Conservation (phyloP, 768 basidiomycete species). For the Coprinellus micaceus region DNA sequence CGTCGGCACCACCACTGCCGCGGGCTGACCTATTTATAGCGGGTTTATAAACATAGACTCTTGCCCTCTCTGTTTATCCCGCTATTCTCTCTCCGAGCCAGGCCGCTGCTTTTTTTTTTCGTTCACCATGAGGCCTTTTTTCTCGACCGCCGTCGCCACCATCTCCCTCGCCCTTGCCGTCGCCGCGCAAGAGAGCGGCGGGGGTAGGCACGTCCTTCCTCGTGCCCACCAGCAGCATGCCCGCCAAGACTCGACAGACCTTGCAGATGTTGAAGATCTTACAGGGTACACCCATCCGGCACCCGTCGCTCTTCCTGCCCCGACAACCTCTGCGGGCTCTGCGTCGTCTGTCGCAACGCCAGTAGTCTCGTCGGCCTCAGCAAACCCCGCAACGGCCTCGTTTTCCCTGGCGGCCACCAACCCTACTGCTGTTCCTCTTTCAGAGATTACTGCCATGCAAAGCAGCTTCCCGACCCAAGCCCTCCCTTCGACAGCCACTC, state of each 20-base stretch:
- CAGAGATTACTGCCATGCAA: conserved; percentile 43
- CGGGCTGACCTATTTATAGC: neutral
- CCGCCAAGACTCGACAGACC: conserved; percentile 1
- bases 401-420: conserved; percentile 49
- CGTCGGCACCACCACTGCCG: too few relatives aligned
- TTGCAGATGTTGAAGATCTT: too few relatives aligned
- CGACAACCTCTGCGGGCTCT: conserved; percentile 1
- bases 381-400: conserved; percentile 32
- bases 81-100: neutral
- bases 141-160: neutral
- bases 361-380: neutral
- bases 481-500: conserved; percentile 42
- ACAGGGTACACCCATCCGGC: conserved; percentile 4
- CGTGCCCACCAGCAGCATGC: neutral
- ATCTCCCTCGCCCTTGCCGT: neutral
- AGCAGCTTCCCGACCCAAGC: conserved; percentile 40
- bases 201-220: neutral
- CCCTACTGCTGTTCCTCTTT: conserved; percentile 59
- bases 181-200: neutral
- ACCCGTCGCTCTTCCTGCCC: conserved; percentile 3
- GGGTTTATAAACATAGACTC: neutral
- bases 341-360: conserved; percentile 10
- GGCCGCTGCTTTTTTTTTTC: too few relatives aligned
- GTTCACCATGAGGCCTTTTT: neutral
- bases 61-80: neutral